Evolutionary conservation across 2,329 filamentous ascomycete species (phyloP).

Genomic region (Botrytis cinerea): DNA sequence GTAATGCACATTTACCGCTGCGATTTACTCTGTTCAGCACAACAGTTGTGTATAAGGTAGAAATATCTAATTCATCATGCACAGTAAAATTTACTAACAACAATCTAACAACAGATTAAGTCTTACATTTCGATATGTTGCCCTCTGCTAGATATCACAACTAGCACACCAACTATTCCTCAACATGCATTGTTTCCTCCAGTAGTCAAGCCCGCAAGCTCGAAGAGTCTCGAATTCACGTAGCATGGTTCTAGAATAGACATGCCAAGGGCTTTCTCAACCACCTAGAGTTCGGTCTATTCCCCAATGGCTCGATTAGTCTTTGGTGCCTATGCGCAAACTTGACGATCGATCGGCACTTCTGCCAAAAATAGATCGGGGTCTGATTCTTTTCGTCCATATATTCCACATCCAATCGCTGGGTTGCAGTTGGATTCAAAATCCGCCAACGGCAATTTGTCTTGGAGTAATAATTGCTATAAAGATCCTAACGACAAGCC

Average conservation of each 20-base stretch:
- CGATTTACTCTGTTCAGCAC: background rate
- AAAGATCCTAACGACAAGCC: background rate
- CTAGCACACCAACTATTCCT: background rate
- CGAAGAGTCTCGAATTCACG: too few species aligned
- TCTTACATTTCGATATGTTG: fast-evolving
- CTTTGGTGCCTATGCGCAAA: background rate
- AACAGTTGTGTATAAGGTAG: fast-evolving
- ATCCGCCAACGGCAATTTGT: background rate
- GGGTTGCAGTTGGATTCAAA: background rate
- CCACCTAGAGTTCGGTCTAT: background rate
- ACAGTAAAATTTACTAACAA: background rate
- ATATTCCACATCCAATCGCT: background rate
- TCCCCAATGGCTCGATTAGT: background rate
- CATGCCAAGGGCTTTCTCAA: background rate
- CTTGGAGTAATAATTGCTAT: background rate
- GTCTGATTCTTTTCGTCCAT: background rate
- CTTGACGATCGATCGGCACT: background rate
- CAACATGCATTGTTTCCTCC: background rate
- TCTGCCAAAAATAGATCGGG: background rate
- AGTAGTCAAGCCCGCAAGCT: too few species aligned
- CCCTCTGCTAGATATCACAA: background rate
- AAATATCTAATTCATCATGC: background rate
- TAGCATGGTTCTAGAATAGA: too few species aligned
- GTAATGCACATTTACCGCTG: background rate
- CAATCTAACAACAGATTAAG: background rate